Conservation (phyloP, 148 eudicot genomes). For the Fagopyrum homotropicum region DNA sequence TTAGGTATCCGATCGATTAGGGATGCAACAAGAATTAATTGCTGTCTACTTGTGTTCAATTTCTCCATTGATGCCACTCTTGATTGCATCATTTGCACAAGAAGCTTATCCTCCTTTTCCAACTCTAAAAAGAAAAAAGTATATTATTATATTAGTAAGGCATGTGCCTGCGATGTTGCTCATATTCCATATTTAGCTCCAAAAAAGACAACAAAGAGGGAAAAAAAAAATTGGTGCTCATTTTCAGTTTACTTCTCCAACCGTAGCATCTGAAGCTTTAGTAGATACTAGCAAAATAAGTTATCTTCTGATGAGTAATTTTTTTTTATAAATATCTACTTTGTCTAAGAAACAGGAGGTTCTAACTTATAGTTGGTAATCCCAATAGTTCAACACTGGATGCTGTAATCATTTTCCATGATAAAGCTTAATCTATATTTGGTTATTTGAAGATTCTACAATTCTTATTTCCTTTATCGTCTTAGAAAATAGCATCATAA, state of each 20-base stretch:
- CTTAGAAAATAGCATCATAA: neutral
- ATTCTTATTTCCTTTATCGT: neutral
- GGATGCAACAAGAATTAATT: constrained; percentile 79
- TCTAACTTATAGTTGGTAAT: neutral
- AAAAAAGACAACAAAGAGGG: neutral
- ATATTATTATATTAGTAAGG: constrained; percentile 9
- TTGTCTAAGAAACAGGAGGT: neutral
- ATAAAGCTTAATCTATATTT: neutral
- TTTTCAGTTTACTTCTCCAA: neutral
- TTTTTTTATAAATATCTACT: neutral
- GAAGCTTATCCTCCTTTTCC: constrained; percentile 84
- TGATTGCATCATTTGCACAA: constrained; percentile 60
- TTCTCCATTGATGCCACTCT: constrained; percentile 50
- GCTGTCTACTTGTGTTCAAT: constrained; percentile 64
- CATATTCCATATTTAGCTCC: neutral
- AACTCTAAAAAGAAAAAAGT: constrained; percentile 38
- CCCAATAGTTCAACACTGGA: neutral
- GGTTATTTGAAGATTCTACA: neutral
- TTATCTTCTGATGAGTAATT: neutral
- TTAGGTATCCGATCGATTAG: constrained; percentile 96
- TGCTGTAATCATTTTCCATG: neutral
- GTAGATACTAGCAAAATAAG: neutral
- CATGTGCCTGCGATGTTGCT: neutral
- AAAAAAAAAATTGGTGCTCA: neutral
- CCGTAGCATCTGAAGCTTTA: neutral